phyloP scores from a whole-genome alignment of 305 asterid species.

The Plantago rigida region DNA sequence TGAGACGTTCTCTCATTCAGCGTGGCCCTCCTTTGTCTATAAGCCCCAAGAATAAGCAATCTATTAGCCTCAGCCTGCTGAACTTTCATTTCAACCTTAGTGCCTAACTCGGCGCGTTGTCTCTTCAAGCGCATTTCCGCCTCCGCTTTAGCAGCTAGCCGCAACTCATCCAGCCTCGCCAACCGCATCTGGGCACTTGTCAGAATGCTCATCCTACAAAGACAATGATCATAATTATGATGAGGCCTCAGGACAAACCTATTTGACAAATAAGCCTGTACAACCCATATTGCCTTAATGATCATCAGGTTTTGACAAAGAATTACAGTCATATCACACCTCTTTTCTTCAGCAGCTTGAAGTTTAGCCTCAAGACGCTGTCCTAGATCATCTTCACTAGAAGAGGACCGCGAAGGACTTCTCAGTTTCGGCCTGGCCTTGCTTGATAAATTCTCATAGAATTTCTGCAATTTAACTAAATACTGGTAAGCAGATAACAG shows the following conservation, averaged over 20 bases:
- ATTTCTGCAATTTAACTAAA: constrained; percentile 47
- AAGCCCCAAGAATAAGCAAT: constrained; percentile 62
- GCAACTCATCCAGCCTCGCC: constrained; percentile 75
- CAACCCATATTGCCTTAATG: neutral
- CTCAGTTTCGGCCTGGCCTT: constrained; percentile 82
- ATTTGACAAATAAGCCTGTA: neutral
- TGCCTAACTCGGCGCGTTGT: constrained; percentile 76
- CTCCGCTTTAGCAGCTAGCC: constrained; percentile 75
- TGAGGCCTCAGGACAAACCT: neutral
- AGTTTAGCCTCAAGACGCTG: constrained; percentile 96
- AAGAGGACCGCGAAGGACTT: constrained; percentile 63
- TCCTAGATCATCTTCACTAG: constrained; percentile 65
- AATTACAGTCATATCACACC: constrained; percentile 34
- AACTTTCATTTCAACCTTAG: constrained; percentile 70
- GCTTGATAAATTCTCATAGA: constrained; percentile 69
- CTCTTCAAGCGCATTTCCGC: constrained; percentile 65
- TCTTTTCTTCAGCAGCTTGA: constrained; percentile 88
- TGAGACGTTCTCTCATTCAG: constrained; percentile 80
- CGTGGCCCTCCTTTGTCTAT: constrained; percentile 68
- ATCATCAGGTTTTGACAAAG: neutral
- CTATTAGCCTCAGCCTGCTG: constrained; percentile 86
- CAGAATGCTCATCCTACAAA: constrained; percentile 64
- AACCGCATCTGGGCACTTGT: constrained; percentile 72
- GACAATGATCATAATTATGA: constrained; percentile 21
- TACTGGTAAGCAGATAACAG: no score